Base-by-base conservation (phyloP, 768 basidiomycete species). In the Russula sp. region DNA sequence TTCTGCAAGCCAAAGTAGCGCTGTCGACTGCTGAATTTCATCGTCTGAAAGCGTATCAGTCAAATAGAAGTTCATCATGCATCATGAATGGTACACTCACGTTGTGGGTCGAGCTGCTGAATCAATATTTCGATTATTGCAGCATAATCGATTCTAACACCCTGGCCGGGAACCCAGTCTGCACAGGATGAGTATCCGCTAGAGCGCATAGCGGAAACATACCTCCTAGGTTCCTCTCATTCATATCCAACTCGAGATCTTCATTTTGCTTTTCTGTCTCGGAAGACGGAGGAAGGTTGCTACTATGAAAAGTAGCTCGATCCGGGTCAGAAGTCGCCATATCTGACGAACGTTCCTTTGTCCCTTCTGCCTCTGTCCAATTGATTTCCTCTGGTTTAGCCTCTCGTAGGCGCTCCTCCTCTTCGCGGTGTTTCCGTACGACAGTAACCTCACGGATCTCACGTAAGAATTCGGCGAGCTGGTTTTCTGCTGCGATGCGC, bases 141-240 rank as follows among this genome's bases (percentile, higher is more conserved):
- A 18, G 87, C 83, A 72, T 94, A 94, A 73, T 98, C 90, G 64
- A 99, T 87, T 61, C 80, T 83, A 13, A 98, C 94, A 0, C 94
- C 95, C 77, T 98, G 93, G 4, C 96, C 97, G 20, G 94, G 95
- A 30, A 90, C 78, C 93, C 93, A 98, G 44, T 84, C 89, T 92
- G 67, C 50, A 46, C 5, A 26, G 55, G 61, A 4, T 44, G 46
- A 64, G 60, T 32, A 42, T 28, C 24, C 44, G 53, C 8, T 9
- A 22, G 22, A 62, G 72, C 14, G 2, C 14, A 34, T 8, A 11
- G 10, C 10, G 8, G 38, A 32, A 20, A 52, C 66, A 10, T 16
- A 67, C 66, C 63, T 65, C 91, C 91, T 24, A 82, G 80, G 66
- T 86, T 84, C 46, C 85, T 79, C 57, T 83, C 77, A 63, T 86